Percentiles rank a stretch among this genome's conserved stretches.
phyloP scores from a whole-genome alignment of 23 red algal species.

The Gracilaria gracilis region DNA sequence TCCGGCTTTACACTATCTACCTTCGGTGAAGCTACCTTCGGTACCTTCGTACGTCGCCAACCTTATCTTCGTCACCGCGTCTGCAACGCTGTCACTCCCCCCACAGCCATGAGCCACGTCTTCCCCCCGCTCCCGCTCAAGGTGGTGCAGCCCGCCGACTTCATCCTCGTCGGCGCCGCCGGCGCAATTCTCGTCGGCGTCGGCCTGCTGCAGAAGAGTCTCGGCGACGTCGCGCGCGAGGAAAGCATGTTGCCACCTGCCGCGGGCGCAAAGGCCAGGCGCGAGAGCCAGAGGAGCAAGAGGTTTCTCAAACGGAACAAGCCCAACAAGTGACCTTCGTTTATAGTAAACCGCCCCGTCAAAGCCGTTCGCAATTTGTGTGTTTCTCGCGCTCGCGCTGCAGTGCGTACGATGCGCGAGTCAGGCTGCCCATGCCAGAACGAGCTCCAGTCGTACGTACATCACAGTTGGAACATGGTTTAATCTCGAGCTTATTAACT shows the following conservation, averaged over 20 bases:
- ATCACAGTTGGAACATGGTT: no score
- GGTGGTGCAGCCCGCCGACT: conserved; percentile 44
- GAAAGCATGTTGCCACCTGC: conserved; percentile 93
- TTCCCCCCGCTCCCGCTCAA: background rate
- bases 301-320: conserved; percentile 80
- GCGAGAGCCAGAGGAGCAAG: conserved; percentile 72
- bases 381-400: no score
- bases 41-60: no score
- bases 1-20: no score
- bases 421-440: no score
- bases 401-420: no score
- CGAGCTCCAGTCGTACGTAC: no score
- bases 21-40: no score
- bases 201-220: conserved; percentile 77
- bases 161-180: conserved; percentile 80
- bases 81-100: background rate
- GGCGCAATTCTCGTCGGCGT: conserved; percentile 90
- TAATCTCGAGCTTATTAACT: no score
- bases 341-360: conserved; percentile 34
- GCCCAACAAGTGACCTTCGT: conserved; percentile 17
- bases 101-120: background rate
- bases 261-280: conserved; percentile 82
- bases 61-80: no score
- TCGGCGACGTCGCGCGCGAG: conserved; percentile 90
- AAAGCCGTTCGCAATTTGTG: no score